Evolutionary conservation across 148 eudicot genomes (phyloP).

Genomic region (Rhododendron vialii): DNA sequence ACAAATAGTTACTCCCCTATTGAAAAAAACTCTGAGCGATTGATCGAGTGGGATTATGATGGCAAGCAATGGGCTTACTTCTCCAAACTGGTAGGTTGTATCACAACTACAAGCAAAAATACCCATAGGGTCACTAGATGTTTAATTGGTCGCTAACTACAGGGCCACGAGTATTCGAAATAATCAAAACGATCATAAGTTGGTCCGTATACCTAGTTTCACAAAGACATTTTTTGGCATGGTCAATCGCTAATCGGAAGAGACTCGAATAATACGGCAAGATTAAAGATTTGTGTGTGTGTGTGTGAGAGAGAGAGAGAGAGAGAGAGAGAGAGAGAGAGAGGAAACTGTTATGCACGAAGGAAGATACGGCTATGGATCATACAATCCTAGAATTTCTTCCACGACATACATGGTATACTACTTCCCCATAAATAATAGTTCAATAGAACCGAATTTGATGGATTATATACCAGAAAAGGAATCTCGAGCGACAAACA

Average conservation of each 20-base stretch:
- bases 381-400: background rate
- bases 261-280: background rate
- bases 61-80: background rate
- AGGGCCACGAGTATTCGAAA: background rate
- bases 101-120: too few relatives aligned
- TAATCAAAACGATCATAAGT: background rate
- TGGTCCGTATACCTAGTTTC: background rate
- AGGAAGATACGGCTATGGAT: background rate
- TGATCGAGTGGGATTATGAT: too few relatives aligned
- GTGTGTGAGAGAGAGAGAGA: background rate
- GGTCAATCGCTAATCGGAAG: background rate
- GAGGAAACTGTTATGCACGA: background rate
- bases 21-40: too few relatives aligned
- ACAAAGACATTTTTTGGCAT: background rate
- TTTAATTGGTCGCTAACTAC: background rate
- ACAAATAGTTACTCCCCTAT: too few relatives aligned
- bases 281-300: background rate
- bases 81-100: too few relatives aligned
- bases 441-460: background rate
- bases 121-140: too few relatives aligned
- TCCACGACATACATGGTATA: background rate
- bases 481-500: background rate
- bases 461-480: background rate
- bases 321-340: background rate
- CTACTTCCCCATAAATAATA: background rate